Base-by-base conservation (phyloP, 495 filamentous ascomycete genomes). In the Penicillium macrosclerotiorum region DNA sequence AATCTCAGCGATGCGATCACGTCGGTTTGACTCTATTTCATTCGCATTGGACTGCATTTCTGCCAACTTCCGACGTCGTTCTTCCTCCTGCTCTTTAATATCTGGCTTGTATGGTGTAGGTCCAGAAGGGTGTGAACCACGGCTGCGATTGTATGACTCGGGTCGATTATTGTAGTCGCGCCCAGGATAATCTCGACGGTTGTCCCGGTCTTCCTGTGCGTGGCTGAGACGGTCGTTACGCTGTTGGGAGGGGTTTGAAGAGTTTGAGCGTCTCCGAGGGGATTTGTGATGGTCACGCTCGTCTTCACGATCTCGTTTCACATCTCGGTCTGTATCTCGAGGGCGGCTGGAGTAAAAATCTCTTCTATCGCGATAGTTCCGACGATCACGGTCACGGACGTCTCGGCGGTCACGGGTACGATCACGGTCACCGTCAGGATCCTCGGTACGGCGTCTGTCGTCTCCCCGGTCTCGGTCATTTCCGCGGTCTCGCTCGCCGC, bases 41-140 rank as follows among this genome's bases (percentile, higher is more conserved):
- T 74, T 73, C n/a, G 93, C 93, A 42, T 88, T 88, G 18, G 79
- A 76, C 57, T 90, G 88, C 93, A 98, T 98, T 25, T 84, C 86
- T 13, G 86, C 89, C 4, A 97, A 72, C 57, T 87, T 92, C 37
- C 67, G 66, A 22, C 62, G 60, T 24, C 70, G 70, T 31, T 77
- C 72, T 47, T 72, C 71, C 24, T 69, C 63, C 12, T 45, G 32
- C 3, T 57, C 60, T 23, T 64, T 65, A 16, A 54, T 46, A 14
- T 59, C 56, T 8, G 47, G 35, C 14, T 42, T 53, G 18, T 49
- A 38, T 11, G 54, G 36, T 17, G 45, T 43, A 8, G 49, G 22
- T 8, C 41, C 52, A 26, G 38, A 29, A 6, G 54, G 25, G 11
- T 39, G 26, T 26, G 49, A 47, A 16, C 26, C 55, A 19, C 51